Percentiles rank a stretch among this genome's conserved stretches.
Evolutionary conservation across 2,329 filamentous ascomycete species (phyloP).

Genomic region (Xylariomycetidae sp.): DNA sequence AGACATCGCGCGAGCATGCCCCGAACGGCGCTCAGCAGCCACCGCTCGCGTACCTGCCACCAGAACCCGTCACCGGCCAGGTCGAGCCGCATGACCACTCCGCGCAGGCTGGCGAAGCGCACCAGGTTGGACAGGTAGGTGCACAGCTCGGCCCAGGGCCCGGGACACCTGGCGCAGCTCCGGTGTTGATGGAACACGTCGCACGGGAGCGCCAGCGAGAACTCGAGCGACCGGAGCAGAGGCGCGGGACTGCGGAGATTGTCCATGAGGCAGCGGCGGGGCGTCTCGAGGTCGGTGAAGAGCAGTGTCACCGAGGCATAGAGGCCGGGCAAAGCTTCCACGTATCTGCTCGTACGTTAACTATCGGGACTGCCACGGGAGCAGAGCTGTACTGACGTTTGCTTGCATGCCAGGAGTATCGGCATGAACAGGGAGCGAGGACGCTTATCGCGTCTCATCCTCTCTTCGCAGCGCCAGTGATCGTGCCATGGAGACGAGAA

Average conservation of each 20-base stretch:
- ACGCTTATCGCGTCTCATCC: slow-evolving; percentile 6
- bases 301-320: slow-evolving; percentile 14
- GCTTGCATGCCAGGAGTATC: slow-evolving; percentile 13
- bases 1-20: slow-evolving; percentile 13
- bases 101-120: slow-evolving; percentile 12
- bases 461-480: slow-evolving; percentile 19
- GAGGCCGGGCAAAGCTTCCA: slow-evolving; percentile 11
- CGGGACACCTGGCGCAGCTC: slow-evolving; percentile 1
- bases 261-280: slow-evolving; percentile 13
- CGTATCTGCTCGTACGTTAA: slow-evolving; percentile 8
- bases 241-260: slow-evolving; percentile 1
- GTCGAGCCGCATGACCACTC: slow-evolving; percentile 14
- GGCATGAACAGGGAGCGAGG: slow-evolving; percentile 13
- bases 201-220: slow-evolving; percentile 15
- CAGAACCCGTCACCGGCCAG: slow-evolving; percentile 12
- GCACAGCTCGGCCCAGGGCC: slow-evolving; percentile 15
- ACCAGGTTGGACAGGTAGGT: slow-evolving; percentile 14
- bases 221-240: slow-evolving; percentile 10
- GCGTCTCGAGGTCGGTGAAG: slow-evolving; percentile 13
- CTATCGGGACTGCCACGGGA: background rate
- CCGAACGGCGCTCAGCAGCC: slow-evolving; percentile 13
- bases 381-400: slow-evolving; percentile 10
- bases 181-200: slow-evolving; percentile 13
- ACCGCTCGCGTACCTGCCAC: slow-evolving; percentile 20
- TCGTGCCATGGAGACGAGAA: slow-evolving; percentile 16